These are phyloP conservation scores for Oryza glumipatula DNA, from an alignment of 176 grass and related monocot genomes.

Conservation along the genomic window DNA sequence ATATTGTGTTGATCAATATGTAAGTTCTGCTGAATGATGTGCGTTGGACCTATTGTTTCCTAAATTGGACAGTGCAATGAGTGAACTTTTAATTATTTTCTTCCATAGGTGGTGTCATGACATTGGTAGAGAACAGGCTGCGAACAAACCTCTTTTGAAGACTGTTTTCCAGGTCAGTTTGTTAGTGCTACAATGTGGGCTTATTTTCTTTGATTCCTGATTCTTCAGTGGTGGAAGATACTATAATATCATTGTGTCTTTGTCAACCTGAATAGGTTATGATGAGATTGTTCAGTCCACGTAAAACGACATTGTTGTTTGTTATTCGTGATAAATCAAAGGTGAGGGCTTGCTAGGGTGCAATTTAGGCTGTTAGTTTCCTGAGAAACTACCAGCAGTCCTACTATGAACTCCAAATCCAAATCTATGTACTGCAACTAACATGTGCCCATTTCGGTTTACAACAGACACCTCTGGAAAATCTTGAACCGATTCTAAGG, in stretches of 20 bases:
- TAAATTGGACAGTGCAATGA: constrained; percentile 26
- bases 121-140: constrained; percentile 99
- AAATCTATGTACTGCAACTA: constrained; percentile 18
- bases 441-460: constrained; percentile 38
- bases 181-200: constrained; percentile 13
- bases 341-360: constrained; percentile 44
- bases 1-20: constrained; percentile 99
- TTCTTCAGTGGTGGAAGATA: not conserved
- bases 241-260: constrained; percentile 22
- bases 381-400: constrained; percentile 6
- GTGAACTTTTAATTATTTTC: constrained; percentile 24
- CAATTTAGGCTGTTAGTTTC: constrained; percentile 12
- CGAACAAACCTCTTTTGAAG: constrained; percentile 99
- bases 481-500: constrained; percentile 91
- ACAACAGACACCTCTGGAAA: constrained; percentile 87
- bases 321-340: constrained; percentile 98
- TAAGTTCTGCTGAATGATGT: constrained; percentile 50
- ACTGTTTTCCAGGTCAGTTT: constrained; percentile 92
- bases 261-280: constrained; percentile 68
- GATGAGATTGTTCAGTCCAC: constrained; percentile 99
- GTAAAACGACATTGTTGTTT: constrained; percentile 92
- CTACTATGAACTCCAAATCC: constrained; percentile 23
- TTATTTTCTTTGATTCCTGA: not conserved
- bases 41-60: constrained; percentile 21
- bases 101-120: constrained; percentile 96